phyloP scores from a whole-genome alignment of 2,329 filamentous ascomycete genomes.

The Chalara sp. region DNA sequence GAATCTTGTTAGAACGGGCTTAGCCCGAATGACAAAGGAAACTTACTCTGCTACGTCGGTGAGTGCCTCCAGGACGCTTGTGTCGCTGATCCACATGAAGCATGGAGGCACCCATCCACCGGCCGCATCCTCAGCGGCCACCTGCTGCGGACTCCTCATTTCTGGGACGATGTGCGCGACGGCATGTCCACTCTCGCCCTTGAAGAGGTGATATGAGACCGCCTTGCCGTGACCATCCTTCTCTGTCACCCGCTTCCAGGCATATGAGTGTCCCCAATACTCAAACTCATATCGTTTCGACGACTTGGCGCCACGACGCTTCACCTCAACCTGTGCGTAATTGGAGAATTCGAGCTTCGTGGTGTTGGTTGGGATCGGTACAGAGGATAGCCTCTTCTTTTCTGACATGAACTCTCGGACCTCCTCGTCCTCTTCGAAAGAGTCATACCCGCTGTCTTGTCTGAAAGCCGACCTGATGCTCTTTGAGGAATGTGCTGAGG shows the following conservation, averaged over 20 bases:
- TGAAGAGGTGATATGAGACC: constrained; percentile 74
- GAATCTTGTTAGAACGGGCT: constrained; percentile 8
- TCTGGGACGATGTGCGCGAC: constrained; percentile 85
- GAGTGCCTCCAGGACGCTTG: constrained; percentile 54
- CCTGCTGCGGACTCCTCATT: constrained; percentile 63
- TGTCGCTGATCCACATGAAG: constrained; percentile 83
- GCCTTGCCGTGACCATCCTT: constrained; percentile 57
- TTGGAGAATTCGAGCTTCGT: constrained; percentile 95
- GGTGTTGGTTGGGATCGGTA: constrained; percentile 56
- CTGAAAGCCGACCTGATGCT: constrained; percentile 11
- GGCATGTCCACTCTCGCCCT: constrained; percentile 52
- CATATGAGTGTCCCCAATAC: constrained; percentile 84
- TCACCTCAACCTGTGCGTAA: constrained; percentile 86
- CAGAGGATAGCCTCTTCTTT: constrained; percentile 16
- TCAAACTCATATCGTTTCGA: constrained; percentile 82
- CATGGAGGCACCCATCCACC: constrained; percentile 89
- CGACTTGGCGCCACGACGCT: constrained; percentile 57
- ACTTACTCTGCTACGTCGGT: constrained; percentile 86
- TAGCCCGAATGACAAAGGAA: neutral
- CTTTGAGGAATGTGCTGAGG: constrained; percentile 11
- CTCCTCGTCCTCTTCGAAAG: constrained; percentile 29
- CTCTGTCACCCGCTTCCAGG: constrained; percentile 71
- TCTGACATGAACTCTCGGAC: constrained; percentile 21
- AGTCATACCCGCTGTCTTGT: constrained; percentile 51
- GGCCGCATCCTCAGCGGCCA: constrained; percentile 63